Base-by-base conservation (phyloP, 202 grass and related monocot species). In the Schoenoplectus triqueter region DNA sequence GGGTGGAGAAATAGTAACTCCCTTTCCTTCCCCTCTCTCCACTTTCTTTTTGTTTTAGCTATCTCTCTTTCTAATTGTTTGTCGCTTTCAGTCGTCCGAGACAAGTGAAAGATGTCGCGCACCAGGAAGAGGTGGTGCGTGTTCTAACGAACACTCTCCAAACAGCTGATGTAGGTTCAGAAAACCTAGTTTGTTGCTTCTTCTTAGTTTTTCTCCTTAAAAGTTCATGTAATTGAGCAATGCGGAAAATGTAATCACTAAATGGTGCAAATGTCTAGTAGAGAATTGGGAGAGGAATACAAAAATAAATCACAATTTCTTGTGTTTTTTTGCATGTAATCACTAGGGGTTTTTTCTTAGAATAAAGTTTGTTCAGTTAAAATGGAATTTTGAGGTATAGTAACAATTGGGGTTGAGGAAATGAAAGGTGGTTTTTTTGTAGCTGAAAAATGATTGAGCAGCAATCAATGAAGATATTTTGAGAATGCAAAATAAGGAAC, bases 1-100 rank as follows among this genome's bases (percentile, higher is more conserved):
- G 96, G 96, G 96, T 99, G 87, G 96, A 99, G 90, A 99, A 99
- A 94, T 99, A 95, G 93, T 99, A 90, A 85, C 80, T 47, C 41
- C 13, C 31, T 15, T n/a, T 49, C 39, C 0, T 15, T 7, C 46
- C 55, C 2, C 73, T n/a, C 14, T 59, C 11, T 64, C 1, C 8
- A 48, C 63, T 62, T 22, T 6, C 9, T 55, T 8, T 6, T 11
- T 42, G 5, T 50, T 4, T 69, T 84, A 15, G 18, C 54, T 73
- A 14, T 46, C 40, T 61, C 62, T 85, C 82, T 78, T 70, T 49
- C 59, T 67, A 71, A 54, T 64, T 17, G 47, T 65, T 80, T 68
- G 10, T 87, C 65, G 19, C 45, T 44, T 80, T 80, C 84, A 99
- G 96, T 89, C 93, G 96, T 6, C 96, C 96, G 60, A 92, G 87